Evolutionary conservation across 495 filamentous ascomycete genomes (phyloP).

Genomic region (Neurospora sp.): DNA sequence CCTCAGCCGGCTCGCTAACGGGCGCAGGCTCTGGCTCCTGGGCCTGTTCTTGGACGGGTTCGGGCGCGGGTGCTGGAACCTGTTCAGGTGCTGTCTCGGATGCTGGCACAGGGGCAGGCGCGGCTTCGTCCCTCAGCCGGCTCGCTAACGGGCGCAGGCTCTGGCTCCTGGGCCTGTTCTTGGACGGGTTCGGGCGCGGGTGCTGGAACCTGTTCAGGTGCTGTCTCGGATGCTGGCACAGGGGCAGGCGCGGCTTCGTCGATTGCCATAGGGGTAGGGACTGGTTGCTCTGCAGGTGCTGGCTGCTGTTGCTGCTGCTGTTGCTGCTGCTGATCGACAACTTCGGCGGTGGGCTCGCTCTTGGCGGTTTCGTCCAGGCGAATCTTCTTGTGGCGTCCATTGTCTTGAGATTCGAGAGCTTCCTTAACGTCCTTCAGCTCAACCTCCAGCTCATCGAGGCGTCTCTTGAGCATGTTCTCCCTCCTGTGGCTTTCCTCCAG

Average conservation of each 20-base stretch:
- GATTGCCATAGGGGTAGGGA: background rate
- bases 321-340: background rate
- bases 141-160: background rate
- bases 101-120: background rate
- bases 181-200: background rate
- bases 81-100: background rate
- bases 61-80: background rate
- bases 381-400: constrained; percentile 26
- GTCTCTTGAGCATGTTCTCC: constrained; percentile 73
- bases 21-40: background rate
- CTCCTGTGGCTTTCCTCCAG: constrained; percentile 66
- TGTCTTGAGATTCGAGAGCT: constrained; percentile 24
- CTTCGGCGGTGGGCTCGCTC: constrained; percentile 8
- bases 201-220: background rate
- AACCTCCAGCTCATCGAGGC: constrained; percentile 68
- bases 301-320: background rate
- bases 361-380: constrained; percentile 23
- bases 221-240: background rate
- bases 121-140: background rate
- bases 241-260: background rate
- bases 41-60: background rate
- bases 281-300: background rate
- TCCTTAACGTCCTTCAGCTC: constrained; percentile 35
- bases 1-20: background rate
- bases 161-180: background rate